These are phyloP conservation scores for Colletotrichum endophyticum DNA, from an alignment of 2,329 filamentous ascomycete genomes.

Conservation along the genomic window DNA sequence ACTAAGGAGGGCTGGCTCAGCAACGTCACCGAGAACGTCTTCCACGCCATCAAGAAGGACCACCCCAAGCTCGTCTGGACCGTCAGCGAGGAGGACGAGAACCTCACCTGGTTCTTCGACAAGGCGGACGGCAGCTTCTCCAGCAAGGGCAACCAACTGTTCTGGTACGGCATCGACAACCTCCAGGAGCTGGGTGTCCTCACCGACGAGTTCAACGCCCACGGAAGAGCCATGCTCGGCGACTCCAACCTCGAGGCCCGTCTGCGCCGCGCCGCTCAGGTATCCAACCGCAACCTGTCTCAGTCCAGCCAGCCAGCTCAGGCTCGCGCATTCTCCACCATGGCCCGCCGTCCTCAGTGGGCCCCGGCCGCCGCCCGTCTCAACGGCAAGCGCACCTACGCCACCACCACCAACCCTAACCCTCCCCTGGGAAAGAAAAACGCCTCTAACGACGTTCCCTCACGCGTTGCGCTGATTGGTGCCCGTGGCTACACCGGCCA, in stretches of 20 bases:
- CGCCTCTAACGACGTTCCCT: slow-evolving; percentile 72
- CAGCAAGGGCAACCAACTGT: slow-evolving; percentile 85
- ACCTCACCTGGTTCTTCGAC: slow-evolving; percentile 97
- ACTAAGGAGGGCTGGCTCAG: slow-evolving; percentile 94
- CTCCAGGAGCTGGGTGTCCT: slow-evolving; percentile 82
- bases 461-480: slow-evolving; percentile 86
- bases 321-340: slow-evolving; percentile 69
- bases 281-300: slow-evolving; percentile 61
- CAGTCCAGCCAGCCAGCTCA: slow-evolving; percentile 25
- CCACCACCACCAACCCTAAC: slow-evolving; percentile 80
- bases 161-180: slow-evolving; percentile 92
- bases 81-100: slow-evolving; percentile 95
- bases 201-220: slow-evolving; percentile 82
- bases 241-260: slow-evolving; percentile 89
- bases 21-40: slow-evolving; percentile 94
- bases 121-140: slow-evolving; percentile 93
- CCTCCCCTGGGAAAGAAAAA: slow-evolving; percentile 90
- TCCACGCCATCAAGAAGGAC: slow-evolving; percentile 91
- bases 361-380: slow-evolving; percentile 19
- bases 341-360: slow-evolving; percentile 42
- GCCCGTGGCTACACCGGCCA: slow-evolving; percentile 95
- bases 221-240: slow-evolving; percentile 86
- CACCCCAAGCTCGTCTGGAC: slow-evolving; percentile 92
- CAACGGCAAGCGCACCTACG: slow-evolving; percentile 25
- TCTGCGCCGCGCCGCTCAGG: slow-evolving; percentile 77